These are phyloP conservation scores for Ogataea henricii DNA, from an alignment of 805 yeast genomes.

Conservation along the genomic window DNA sequence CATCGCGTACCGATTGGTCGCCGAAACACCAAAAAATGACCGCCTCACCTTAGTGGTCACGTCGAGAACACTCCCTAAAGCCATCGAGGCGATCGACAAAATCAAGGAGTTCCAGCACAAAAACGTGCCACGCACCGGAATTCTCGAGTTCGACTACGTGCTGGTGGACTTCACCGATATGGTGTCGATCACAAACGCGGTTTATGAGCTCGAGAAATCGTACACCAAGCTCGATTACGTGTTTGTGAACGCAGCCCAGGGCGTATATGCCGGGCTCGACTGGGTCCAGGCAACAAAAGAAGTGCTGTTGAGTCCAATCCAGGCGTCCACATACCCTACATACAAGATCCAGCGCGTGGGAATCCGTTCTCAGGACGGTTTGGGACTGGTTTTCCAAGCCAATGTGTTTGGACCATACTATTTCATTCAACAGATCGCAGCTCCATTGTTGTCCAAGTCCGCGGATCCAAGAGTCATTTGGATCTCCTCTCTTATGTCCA, in stretches of 20 bases:
- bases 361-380: constrained; percentile 68
- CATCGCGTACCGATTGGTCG: constrained; percentile 78
- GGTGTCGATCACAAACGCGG: constrained; percentile 80
- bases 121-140: constrained; percentile 46
- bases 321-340: constrained; percentile 85
- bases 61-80: constrained; percentile 85
- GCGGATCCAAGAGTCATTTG: constrained; percentile 68
- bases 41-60: constrained; percentile 83
- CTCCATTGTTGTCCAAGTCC: constrained; percentile 44
- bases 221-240: constrained; percentile 73
- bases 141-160: constrained; percentile 82
- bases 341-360: constrained; percentile 85
- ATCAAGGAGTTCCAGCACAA: constrained; percentile 49
- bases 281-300: constrained; percentile 79
- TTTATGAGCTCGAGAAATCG: constrained; percentile 64
- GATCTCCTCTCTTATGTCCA: constrained; percentile 84
- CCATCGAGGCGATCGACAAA: constrained; percentile 65
- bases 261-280: constrained; percentile 82
- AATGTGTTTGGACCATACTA: constrained; percentile 97
- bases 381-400: constrained; percentile 91
- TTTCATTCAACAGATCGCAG: constrained; percentile 65
- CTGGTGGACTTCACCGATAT: constrained; percentile 88
- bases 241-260: constrained; percentile 88
- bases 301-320: constrained; percentile 63
- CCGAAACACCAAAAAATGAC: constrained; percentile 51